Percentiles rank a stretch among this genome's conserved stretches.
Conservation (phyloP, 1,284 basidiomycete species). For the Irpex sp. region DNA sequence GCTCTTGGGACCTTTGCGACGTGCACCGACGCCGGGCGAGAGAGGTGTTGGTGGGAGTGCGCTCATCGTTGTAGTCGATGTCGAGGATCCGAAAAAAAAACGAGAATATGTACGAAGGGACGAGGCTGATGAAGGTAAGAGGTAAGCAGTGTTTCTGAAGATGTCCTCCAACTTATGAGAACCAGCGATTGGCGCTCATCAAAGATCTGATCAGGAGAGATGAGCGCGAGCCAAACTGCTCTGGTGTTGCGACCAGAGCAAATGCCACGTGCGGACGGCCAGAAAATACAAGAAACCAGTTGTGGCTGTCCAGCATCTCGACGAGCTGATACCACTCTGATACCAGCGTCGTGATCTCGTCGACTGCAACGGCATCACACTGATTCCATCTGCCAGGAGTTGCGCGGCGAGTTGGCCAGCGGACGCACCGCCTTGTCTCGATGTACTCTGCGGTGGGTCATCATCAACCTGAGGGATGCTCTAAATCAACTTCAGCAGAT, state of each 20-base stretch:
- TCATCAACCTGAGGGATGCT: no score
- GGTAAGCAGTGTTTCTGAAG: not conserved
- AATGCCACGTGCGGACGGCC: no score
- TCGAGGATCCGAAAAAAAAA: not conserved
- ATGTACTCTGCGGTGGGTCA: not conserved
- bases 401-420: no score
- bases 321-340: not conserved
- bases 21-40: slow-evolving; percentile 41
- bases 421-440: not conserved
- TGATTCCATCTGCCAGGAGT: not conserved
- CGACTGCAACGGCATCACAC: not conserved
- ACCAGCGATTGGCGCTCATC: not conserved
- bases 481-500: no score
- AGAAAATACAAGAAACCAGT: no score
- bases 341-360: not conserved
- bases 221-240: not conserved
- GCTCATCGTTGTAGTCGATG: slow-evolving; percentile 22
- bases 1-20: slow-evolving; percentile 59
- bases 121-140: not conserved
- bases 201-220: not conserved
- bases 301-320: not conserved
- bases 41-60: slow-evolving; percentile 28
- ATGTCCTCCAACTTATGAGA: not conserved
- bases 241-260: no score
- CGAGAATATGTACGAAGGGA: not conserved